Evolutionary conservation across 2,329 filamentous ascomycete genomes (phyloP).

Genomic region (Aspergillus sojae): DNA sequence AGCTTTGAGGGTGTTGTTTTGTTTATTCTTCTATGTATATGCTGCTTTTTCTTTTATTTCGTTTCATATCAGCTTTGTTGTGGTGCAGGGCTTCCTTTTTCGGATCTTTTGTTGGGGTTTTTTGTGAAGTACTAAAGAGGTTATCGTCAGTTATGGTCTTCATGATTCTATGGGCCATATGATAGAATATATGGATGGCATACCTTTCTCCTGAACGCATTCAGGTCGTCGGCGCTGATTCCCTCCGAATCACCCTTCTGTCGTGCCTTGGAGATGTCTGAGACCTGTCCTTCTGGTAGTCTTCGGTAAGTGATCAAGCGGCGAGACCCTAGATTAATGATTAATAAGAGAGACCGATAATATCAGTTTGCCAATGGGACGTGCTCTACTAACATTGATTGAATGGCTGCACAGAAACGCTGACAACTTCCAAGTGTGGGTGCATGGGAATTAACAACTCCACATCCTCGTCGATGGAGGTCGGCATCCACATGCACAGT

Average conservation of each 20-base stretch:
- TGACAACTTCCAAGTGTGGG: conserved; percentile 71
- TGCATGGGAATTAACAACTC: conserved; percentile 78
- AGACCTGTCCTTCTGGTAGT: conserved; percentile 58
- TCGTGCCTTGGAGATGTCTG: conserved; percentile 37
- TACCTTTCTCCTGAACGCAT: conserved; percentile 64
- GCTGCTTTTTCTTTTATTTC: neutral
- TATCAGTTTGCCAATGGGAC: neutral
- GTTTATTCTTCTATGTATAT: neutral
- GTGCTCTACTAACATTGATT: conserved; percentile 70
- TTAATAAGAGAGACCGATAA: conserved; percentile 1
- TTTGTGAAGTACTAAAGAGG: conserved; percentile 21
- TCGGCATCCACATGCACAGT: conserved; percentile 96
- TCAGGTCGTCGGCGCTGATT: conserved; percentile 65
- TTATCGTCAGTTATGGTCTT: neutral
- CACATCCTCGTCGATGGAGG: conserved; percentile 75
- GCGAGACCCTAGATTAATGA: conserved; percentile 68
- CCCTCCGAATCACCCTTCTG: conserved; percentile 40
- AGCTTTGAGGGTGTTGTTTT: conserved; percentile 16
- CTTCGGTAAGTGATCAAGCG: conserved; percentile 84
- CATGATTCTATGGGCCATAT: neutral
- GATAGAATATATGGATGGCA: conserved; percentile 1
- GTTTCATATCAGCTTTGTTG: neutral
- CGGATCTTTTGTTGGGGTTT: conserved; percentile 9
- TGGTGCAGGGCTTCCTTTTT: conserved; percentile 8
- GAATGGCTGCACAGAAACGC: conserved; percentile 81